phyloP scores from a whole-genome alignment of 306 rosid genomes.

The Hylodesmum podocarpum region DNA sequence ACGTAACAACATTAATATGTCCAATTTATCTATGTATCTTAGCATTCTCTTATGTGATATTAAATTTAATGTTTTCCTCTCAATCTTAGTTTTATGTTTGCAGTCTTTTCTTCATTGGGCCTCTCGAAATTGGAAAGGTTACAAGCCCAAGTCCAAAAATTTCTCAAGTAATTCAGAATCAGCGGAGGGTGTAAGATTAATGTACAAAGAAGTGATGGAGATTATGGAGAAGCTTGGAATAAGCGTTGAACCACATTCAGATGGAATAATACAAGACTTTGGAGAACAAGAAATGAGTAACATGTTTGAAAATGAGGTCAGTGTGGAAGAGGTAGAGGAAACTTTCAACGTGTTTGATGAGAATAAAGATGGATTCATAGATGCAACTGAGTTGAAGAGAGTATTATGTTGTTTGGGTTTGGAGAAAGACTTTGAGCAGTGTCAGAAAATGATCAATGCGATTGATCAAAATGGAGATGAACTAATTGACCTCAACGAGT shows the following conservation, averaged over 20 bases:
- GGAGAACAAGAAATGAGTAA: conserved; percentile 31
- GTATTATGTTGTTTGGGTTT: conserved; percentile 43
- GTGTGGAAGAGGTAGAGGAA: conserved; percentile 46
- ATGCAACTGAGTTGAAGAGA: conserved; percentile 40
- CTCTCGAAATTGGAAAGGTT: background rate
- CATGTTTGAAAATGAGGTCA: conserved; percentile 43
- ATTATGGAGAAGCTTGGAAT: conserved; percentile 46
- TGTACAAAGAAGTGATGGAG: conserved; percentile 35
- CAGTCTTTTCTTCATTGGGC: background rate
- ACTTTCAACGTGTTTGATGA: conserved; percentile 56
- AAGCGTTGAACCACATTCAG: background rate
- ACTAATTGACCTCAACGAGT: conserved; percentile 43
- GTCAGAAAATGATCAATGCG: conserved; percentile 42
- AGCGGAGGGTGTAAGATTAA: conserved; percentile 8
- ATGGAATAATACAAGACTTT: background rate
- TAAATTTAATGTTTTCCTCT: background rate
- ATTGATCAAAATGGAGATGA: conserved; percentile 50
- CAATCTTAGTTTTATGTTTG: background rate
- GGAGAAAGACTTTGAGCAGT: conserved; percentile 25
- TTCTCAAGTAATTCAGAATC: background rate
- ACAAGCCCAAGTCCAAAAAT: background rate
- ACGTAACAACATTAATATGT: background rate
- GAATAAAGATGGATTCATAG: conserved; percentile 53
- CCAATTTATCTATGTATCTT: background rate
- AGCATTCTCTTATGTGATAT: background rate